These are phyloP conservation scores for Syzygium jambos DNA, from an alignment of 345 rosid genomes.

Conservation along the genomic window DNA sequence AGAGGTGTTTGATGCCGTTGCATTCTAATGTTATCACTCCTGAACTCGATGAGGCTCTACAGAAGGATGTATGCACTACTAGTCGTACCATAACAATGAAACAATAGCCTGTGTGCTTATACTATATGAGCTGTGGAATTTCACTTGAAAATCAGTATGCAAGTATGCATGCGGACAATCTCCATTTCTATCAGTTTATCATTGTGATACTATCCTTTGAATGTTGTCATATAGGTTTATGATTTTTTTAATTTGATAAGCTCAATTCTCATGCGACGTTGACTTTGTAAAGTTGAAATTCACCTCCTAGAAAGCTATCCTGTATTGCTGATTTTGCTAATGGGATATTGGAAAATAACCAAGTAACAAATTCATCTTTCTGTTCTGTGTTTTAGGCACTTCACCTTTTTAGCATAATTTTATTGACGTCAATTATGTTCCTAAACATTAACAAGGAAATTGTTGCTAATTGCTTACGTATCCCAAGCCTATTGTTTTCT, in stretches of 20 bases:
- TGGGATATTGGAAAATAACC: neutral
- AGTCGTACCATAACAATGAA: no score
- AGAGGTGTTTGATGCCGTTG: neutral
- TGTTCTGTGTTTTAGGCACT: neutral
- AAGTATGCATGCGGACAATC: neutral
- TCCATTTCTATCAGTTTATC: neutral
- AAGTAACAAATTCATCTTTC: no score
- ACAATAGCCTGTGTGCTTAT: no score
- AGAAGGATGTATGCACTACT: no score
- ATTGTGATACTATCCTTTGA: no score
- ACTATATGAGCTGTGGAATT: no score
- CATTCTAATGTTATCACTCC: neutral
- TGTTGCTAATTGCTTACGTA: no score
- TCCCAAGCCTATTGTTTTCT: no score
- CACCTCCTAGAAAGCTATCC: neutral
- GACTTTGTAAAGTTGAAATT: neutral
- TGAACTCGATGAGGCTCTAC: no score
- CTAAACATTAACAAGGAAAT: no score
- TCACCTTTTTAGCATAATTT: neutral
- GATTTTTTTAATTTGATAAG: neutral
- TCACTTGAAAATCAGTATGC: neutral
- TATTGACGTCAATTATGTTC: neutral
- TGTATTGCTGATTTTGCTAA: neutral
- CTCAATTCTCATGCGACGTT: fast-evolving
- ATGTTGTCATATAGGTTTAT: no score